A percentile compares a stretch with the other conserved stretches of the same genome.
These are phyloP conservation scores for Candolleomyces efflorescens DNA, from an alignment of 768 basidiomycete genomes.

Conservation along the genomic window DNA sequence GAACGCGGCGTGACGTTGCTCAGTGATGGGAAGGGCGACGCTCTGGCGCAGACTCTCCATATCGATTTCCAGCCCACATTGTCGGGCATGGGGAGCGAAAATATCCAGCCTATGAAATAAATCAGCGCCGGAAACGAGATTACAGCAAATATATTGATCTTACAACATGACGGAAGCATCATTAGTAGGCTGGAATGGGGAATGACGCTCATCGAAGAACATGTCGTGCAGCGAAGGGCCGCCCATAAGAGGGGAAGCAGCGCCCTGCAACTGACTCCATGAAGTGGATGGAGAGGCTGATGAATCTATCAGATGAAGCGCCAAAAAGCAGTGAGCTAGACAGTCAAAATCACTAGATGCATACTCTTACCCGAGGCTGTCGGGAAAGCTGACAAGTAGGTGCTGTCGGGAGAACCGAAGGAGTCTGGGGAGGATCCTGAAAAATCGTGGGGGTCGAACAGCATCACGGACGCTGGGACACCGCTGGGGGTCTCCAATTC, in stretches of 20 bases:
- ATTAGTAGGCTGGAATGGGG: constrained; percentile 43
- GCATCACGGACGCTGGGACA: constrained; percentile 58
- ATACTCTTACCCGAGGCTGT: constrained; percentile 36
- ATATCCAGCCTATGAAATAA: constrained; percentile 56
- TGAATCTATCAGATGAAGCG: constrained; percentile 27
- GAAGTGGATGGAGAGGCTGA: constrained; percentile 48
- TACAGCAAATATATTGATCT: constrained; percentile 18
- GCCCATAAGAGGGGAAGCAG: neutral
- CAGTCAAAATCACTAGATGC: no score
- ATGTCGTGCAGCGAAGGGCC: constrained; percentile 40
- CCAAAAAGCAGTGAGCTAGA: no score
- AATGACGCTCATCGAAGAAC: constrained; percentile 48
- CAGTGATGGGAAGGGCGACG: constrained; percentile 44
- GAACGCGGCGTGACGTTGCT: constrained; percentile 71
- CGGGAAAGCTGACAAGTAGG: constrained; percentile 45
- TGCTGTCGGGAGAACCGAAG: constrained; percentile 47
- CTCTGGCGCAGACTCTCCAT: constrained; percentile 63
- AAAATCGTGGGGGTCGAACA: constrained; percentile 62
- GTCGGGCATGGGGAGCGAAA: constrained; percentile 70
- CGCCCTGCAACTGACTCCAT: constrained; percentile 41
- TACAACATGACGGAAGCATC: constrained; percentile 70
- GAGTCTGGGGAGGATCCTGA: constrained; percentile 57
- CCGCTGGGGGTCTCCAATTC: constrained; percentile 70
- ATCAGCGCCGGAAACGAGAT: constrained; percentile 11
- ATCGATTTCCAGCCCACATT: constrained; percentile 69